Percentiles rank a stretch among this genome's conserved stretches.
phyloP scores from a whole-genome alignment of 495 filamentous ascomycete genomes.

The Daldinia decipiens region DNA sequence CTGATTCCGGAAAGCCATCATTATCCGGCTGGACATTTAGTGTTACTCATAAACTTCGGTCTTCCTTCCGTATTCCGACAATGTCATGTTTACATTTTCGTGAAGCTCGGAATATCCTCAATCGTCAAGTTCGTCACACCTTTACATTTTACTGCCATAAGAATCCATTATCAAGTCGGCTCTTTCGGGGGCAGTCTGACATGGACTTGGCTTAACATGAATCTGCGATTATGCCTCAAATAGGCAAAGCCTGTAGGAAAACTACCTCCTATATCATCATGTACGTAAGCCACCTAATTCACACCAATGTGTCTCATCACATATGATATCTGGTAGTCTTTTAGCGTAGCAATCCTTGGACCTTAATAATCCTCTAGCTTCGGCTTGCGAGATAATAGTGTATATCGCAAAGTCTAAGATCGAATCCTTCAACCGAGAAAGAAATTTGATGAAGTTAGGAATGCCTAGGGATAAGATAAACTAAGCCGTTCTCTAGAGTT shows the following conservation, averaged over 20 bases:
- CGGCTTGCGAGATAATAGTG: background rate
- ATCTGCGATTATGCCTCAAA: slow-evolving; percentile 1
- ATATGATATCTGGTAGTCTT: slow-evolving; percentile 8
- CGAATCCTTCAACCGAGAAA: background rate
- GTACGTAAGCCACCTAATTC: slow-evolving; percentile 11
- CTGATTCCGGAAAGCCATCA: background rate
- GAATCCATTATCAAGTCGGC: background rate
- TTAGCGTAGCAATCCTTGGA: slow-evolving; percentile 1
- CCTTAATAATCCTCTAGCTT: background rate
- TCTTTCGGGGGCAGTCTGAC: slow-evolving; percentile 1
- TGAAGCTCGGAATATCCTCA: background rate
- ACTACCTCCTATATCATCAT: background rate
- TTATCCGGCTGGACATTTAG: background rate
- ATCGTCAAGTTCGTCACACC: background rate
- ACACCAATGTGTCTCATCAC: background rate
- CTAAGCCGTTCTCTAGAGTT: background rate
- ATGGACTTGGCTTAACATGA: background rate
- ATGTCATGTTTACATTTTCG: background rate
- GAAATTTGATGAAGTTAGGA: background rate
- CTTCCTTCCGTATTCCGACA: background rate
- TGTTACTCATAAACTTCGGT: slow-evolving; percentile 3
- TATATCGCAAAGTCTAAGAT: background rate
- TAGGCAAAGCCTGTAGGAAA: background rate
- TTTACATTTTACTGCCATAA: background rate
- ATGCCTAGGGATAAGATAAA: background rate